Evolutionary conservation across 495 filamentous ascomycete genomes (phyloP), one percentile per base, ranked within the genome.

Genomic region (Xylaria acuta): DNA sequence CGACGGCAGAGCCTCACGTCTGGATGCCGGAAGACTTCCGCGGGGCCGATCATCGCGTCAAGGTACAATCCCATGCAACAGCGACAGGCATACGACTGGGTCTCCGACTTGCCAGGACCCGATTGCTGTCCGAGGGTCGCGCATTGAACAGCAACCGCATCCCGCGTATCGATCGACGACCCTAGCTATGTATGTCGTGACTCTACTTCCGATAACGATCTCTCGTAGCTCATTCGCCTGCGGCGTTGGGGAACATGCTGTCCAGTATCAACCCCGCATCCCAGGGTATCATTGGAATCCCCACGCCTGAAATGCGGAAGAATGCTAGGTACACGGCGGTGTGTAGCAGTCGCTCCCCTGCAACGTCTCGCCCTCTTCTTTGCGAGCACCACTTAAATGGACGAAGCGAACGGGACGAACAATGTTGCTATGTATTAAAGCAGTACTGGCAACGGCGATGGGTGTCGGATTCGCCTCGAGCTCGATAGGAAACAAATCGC

Each of bases 1-100:
- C 38, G 67, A 62, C 54, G 54, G 36, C 60, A 71, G 69, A 71
- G 69, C 69, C 69, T 71, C 69, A 71, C n/a, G 38, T 56, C 45
- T 71, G 34, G 20, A 49, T 64, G 41, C 69, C 69, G 59, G 59
- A 34, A 71, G 43, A 32, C 69, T 43, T 71, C 69, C 59, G 43
- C 69, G 69, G 47, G 40, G 67, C 16, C 54, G 56, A 63, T 60
- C 56, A 63, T 53, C 41, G 40, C 40, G 38, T 56, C 53, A 53
- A 36, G 38, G 18, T 53, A 30, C 22, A 30, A 66, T 51, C 30
- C 64, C 32, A 66, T 66, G 65, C 8, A n/a, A 56, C 47, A 32
- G 8, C n/a, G 65, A 41, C 49, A 67, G 34, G 36, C 30, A 53
- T 54, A 30, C 64, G 64, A 54, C 60, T 2, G 25, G 22, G 30